Percentiles rank a stretch among this genome's conserved stretches.
Evolutionary conservation across 208 protist genomes (phyloP).

Genomic region (Leishmania guyanensis): DNA sequence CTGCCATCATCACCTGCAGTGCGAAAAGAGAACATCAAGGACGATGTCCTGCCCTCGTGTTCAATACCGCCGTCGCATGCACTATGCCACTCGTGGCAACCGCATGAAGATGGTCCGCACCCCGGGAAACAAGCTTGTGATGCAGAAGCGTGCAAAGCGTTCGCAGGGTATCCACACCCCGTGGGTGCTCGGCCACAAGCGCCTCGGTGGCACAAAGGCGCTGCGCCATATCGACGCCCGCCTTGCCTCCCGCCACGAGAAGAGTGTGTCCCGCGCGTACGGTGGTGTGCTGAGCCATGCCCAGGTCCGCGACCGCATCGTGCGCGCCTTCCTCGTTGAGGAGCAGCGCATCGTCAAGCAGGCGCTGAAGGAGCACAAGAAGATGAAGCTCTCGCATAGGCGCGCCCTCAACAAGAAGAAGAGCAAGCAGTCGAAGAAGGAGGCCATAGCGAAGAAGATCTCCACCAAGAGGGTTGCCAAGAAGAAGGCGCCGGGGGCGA

Average conservation of each 20-base stretch:
- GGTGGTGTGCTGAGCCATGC: constrained; percentile 95
- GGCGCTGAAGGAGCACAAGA: constrained; percentile 72
- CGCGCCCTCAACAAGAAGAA: constrained; percentile 73
- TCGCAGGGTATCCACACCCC: constrained; percentile 92
- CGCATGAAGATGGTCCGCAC: constrained; percentile 86
- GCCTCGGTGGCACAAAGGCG: constrained; percentile 90
- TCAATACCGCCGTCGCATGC: constrained; percentile 79
- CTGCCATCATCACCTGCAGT: not conserved
- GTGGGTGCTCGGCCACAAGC: constrained; percentile 93
- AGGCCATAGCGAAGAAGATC: constrained; percentile 63
- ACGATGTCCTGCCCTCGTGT: constrained; percentile 75
- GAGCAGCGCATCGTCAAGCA: constrained; percentile 99
- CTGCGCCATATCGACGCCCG: constrained; percentile 91
- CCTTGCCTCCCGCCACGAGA: constrained; percentile 88
- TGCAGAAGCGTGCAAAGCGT: constrained; percentile 96
- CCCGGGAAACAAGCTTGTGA: constrained; percentile 92
- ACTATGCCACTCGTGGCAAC: constrained; percentile 80
- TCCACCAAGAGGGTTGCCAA: constrained; percentile 45
- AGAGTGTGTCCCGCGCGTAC: constrained; percentile 97
- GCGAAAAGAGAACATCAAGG: not conserved
- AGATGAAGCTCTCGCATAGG: constrained; percentile 69
- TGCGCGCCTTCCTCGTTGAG: constrained; percentile 99
- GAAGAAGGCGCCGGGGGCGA: constrained; percentile 43
- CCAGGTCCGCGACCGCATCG: constrained; percentile 96
- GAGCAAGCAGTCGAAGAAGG: constrained; percentile 52